Base-by-base conservation (phyloP, 176 grass and related monocot species). In the Tillandsia fasciculata region DNA sequence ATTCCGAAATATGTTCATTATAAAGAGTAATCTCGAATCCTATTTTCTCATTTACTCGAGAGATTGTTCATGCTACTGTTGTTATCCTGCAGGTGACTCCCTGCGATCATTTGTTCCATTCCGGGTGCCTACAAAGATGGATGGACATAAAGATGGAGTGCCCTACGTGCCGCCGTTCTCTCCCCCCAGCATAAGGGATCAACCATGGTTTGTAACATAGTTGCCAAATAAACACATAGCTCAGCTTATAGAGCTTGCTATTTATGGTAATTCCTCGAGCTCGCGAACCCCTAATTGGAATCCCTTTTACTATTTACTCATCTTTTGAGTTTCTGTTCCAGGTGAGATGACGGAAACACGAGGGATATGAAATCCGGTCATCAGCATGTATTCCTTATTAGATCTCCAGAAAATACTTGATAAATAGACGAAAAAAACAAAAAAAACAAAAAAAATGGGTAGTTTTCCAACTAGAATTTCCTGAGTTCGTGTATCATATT, bases 141-240 rank as follows among this genome's bases (percentile, higher is more conserved):
- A 97, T 97, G 93, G 93, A 97, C 70, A 97, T 97, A 70, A 97
- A 97, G 80, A 97, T 97, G 93, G 93, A 97, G 79, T 97, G 93
- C 79, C 93, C 93, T 10, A 97, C 93, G 57, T 97, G 93, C 69
- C 81, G 93, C 53, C 93, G 93, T 47, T 77, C 89, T 57, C 72
- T 97, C 26, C 93, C 93, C 1, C 84, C 93, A 81, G 84, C 93
- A 48, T 97, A 87, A 81, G 52, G 64, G 29, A 78, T 61, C 2
- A 23, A 26, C 51, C 42, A 57, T 83, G 8, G 71, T 76, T 67
- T 87, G 87, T 90, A 90, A 70, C 67, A 68, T 90, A 65, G 68
- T 87, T 79, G 65, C 63, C 76, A 63, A 82, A 68, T 17, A 64
- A 76, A 69, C 81, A 87, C 74, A 59, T 80, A 70, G 68, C 76